Base-by-base conservation (phyloP, 306 rosid species). In the Coriaria nepalensis region DNA sequence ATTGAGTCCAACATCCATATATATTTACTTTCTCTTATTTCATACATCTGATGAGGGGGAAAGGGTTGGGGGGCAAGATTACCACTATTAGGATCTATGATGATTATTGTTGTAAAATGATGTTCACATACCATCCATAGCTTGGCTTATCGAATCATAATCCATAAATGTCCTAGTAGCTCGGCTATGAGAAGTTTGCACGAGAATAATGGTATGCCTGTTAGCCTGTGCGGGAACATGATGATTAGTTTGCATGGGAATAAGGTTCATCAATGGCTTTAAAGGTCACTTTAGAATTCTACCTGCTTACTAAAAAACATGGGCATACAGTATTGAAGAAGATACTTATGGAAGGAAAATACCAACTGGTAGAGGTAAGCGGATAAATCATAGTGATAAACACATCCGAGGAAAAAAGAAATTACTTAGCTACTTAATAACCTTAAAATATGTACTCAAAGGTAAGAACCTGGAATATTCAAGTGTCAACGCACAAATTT, bases 91-190 rank as follows among this genome's bases (percentile, higher is more conserved):
- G 29, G 29, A 20, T 20, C 29, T 1, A 20, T 29, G 45, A 52
- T 35, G 44, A 64, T 14, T 46, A 52, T 34, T 54, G 12, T 5
- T 49, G 43, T 52, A 34, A 12, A 32, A 35, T 47, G 52, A 32
- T 42, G 39, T 33, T 44, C 20, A 20, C 68, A 47, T 71, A 92
- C 98, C 98, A 52, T 92, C 98, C 84, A 85, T 92, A 13, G 98
- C 94, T 66, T 79, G 96, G 55, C 83, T 75, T 10, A 85, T 73
- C 0, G 98, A 82, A 2, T 59, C 87, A 58, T 75, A 92, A 69
- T 85, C 94, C 98, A 82, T 85, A 72, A 85, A 92, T 1, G 98
- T 92, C 67, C 98, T 75, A 36, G 94, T 71, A 6, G 96, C 79
- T 64, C 80, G 79, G 73, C 62, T 82, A 35, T 58, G 94, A 59